Conservation (phyloP, 179 eudicot species). For the Monotropa hypopitys region DNA sequence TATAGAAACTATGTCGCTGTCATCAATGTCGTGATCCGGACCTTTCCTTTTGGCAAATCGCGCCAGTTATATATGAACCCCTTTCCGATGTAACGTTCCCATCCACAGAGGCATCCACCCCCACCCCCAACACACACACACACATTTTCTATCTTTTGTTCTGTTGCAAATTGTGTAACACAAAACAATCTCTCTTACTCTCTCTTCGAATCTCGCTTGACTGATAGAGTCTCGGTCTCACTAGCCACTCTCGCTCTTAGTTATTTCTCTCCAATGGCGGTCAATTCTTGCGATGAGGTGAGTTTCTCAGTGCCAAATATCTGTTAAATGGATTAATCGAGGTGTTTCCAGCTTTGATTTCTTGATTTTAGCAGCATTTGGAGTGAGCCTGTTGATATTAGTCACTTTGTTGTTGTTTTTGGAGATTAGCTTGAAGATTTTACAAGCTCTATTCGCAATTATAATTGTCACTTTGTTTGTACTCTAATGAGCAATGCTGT, state of each 20-base stretch:
- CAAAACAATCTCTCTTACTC: background rate
- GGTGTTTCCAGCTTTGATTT: background rate
- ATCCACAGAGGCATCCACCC: background rate
- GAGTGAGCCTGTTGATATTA: background rate
- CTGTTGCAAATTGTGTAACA: background rate
- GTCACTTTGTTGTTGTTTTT: background rate
- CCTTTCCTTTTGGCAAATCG: conserved; percentile 14
- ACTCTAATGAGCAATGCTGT: background rate
- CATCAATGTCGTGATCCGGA: conserved; percentile 12
- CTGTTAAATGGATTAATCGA: background rate
- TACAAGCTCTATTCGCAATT: background rate
- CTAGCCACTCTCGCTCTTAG: background rate
- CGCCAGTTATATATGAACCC: background rate
- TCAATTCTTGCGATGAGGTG: conserved; percentile 38
- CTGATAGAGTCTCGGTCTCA: background rate
- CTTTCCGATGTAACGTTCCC: conserved; percentile 4
- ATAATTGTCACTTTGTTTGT: no score
- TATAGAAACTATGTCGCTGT: conserved; percentile 23
- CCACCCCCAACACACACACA: background rate
- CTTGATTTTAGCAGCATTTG: conserved; percentile 1
- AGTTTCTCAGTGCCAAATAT: conserved; percentile 6
- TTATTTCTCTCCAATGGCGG: conserved; percentile 28
- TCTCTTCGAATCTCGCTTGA: conserved; percentile 5
- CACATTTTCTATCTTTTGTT: background rate
- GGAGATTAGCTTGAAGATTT: background rate